A percentile compares a stretch with the other conserved stretches of the same genome.
Conservation (phyloP, 1,284 basidiomycete species). For the Ustilago loliicola region DNA sequence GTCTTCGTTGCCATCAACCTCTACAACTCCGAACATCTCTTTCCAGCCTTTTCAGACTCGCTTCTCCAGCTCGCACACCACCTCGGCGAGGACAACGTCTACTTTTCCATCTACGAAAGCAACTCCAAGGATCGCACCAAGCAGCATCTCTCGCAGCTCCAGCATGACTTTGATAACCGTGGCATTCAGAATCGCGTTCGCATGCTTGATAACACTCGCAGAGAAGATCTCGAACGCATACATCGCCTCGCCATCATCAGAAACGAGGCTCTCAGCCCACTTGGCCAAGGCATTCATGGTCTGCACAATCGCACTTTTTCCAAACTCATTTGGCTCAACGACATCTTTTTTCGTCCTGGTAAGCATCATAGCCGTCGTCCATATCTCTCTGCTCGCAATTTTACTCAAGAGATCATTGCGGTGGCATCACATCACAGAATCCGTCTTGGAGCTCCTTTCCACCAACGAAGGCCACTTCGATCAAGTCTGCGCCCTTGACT, state of each 20-base stretch:
- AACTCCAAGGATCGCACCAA: slow-evolving; percentile 74
- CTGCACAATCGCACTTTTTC: slow-evolving; percentile 39
- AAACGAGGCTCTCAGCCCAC: slow-evolving; percentile 54
- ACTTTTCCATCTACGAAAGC: slow-evolving; percentile 76
- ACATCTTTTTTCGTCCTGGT: slow-evolving; percentile 48
- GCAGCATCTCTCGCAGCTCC: slow-evolving; percentile 71
- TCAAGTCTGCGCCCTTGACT: slow-evolving; percentile 76
- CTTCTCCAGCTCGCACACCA: slow-evolving; percentile 41
- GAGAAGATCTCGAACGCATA: slow-evolving; percentile 51
- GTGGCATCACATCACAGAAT: slow-evolving; percentile 3
- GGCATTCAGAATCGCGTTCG: slow-evolving; percentile 34
- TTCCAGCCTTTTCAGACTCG: slow-evolving; percentile 50
- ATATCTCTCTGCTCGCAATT: not conserved
- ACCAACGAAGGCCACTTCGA: slow-evolving; percentile 74
- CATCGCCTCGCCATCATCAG: slow-evolving; percentile 50
- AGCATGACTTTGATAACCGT: slow-evolving; percentile 63
- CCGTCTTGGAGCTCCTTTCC: slow-evolving; percentile 73
- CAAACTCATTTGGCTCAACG: slow-evolving; percentile 60
- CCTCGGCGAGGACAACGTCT: slow-evolving; percentile 74
- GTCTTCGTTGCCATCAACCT: slow-evolving; percentile 55
- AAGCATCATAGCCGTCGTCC: not conserved
- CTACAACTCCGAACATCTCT: slow-evolving; percentile 56
- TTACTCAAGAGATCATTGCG: slow-evolving; percentile 36
- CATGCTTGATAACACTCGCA: slow-evolving; percentile 43
- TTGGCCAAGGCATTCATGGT: slow-evolving; percentile 33